phyloP scores from a whole-genome alignment of 305 asterid species.

The Fraxinus sp. region DNA sequence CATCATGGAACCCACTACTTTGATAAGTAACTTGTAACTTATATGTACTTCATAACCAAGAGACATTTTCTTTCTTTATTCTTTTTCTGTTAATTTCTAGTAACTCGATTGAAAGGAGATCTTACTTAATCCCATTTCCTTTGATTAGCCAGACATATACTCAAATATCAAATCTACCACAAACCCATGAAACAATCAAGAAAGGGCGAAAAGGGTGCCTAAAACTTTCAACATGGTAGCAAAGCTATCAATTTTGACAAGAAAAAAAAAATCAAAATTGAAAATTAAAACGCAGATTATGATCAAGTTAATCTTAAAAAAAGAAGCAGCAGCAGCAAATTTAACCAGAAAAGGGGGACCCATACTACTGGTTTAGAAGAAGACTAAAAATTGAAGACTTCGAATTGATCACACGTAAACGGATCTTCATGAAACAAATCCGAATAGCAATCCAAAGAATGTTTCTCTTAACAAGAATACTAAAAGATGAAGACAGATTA shows the following conservation, averaged over 20 bases:
- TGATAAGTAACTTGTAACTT: neutral
- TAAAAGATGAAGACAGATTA: neutral
- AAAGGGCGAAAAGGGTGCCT: neutral
- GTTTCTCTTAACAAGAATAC: neutral
- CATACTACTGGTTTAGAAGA: neutral
- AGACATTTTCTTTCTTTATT: neutral
- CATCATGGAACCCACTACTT: neutral
- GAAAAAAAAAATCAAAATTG: neutral
- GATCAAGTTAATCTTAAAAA: neutral
- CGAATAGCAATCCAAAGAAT: neutral
- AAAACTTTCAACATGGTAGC: neutral
- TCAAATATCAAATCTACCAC: neutral
- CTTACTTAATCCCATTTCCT: constrained; percentile 12
- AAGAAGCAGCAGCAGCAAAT: neutral
- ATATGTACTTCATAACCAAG: neutral
- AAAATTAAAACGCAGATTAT: neutral
- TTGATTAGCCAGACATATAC: neutral
- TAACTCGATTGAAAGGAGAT: neutral
- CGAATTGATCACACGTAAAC: neutral
- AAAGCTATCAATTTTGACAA: neutral
- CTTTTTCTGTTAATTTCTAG: neutral
- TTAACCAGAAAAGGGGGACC: neutral
- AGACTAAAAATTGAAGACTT: neutral
- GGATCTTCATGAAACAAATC: neutral
- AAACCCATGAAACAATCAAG: neutral